Evolutionary conservation across 176 grass and related monocot species (phyloP).

Genomic region (Triticum monococcum): DNA sequence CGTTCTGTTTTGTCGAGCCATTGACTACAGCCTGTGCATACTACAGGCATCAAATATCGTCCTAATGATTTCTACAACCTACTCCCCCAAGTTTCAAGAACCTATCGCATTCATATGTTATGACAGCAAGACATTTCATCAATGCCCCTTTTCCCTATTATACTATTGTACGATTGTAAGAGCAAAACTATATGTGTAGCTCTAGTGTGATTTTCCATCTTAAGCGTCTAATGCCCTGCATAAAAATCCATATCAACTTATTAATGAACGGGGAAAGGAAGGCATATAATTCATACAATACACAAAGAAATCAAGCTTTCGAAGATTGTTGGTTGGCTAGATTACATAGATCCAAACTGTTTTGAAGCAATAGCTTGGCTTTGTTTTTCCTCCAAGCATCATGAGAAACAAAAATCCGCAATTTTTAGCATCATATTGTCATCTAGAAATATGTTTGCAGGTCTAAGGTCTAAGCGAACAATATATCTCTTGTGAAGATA

Average conservation of each 20-base stretch:
- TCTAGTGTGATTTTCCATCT: neutral
- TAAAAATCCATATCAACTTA: neutral
- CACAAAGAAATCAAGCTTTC: neutral
- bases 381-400: neutral
- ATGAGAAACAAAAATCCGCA: neutral
- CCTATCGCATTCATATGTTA: neutral
- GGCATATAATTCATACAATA: neutral
- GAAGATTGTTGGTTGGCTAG: neutral
- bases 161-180: neutral
- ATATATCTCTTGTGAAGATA: neutral
- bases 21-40: neutral
- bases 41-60: neutral
- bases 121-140: neutral
- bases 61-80: neutral
- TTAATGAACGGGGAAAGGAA: neutral
- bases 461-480: neutral
- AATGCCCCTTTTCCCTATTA: neutral
- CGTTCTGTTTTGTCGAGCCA: neutral
- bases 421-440: neutral
- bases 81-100: neutral
- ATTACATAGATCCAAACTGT: conserved; percentile 4
- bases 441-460: conserved; percentile 12
- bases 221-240: neutral
- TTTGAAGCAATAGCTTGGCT: conserved; percentile 13
- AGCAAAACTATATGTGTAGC: neutral